Base-by-base conservation (phyloP, 2,329 filamentous ascomycete species). In the Colletotrichum australisinense region DNA sequence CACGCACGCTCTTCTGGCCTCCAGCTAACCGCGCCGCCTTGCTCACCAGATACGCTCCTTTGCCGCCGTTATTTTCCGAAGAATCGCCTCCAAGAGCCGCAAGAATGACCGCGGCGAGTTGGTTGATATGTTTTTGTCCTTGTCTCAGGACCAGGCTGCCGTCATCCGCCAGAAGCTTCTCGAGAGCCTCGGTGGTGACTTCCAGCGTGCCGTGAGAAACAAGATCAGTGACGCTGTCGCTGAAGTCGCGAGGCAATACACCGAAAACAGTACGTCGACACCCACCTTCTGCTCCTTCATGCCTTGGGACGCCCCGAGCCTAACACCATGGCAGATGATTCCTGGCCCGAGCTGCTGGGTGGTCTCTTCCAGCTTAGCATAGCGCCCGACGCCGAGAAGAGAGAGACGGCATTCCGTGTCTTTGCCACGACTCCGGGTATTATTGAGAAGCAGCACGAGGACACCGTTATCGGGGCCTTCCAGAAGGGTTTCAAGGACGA, bases 161-260 rank as follows among this genome's bases (percentile, higher is more conserved):
- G 92, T 91, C 60, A 97, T 98, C 79, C 92, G 95, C 77, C 89
- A 93, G 79, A 98, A 96, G 83, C 87, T 98, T 72, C 89, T 98
- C 55, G 90, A 95, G 79, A 92, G 91, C 65, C 87, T 98, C 66
- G 91, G 91, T 71, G 88, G 87, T 74, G 97, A 98, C 85, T 86
- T 90, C 26, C 90, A 93, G 75, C 89, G 92, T 74, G 87, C 90
- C 52, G 94, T 98, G 59, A 90, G 97, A 79, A 97, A 98, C 86
- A 99, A 99, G 84, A 94, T 98, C 81, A 97, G 95, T 78, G 97
- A 99, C 84, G 95, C 96, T n/a, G 94, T 98, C 75, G 97, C 97
- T 28, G 97, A 99, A 84, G 89, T 99, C 74, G 97, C 96, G 57
- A 92, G 97, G 79, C 95, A 99, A 85, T 98, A 98, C 84, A 93